phyloP scores from a whole-genome alignment of 2,329 filamentous ascomycete genomes.

The Leptographium galeiforme region DNA sequence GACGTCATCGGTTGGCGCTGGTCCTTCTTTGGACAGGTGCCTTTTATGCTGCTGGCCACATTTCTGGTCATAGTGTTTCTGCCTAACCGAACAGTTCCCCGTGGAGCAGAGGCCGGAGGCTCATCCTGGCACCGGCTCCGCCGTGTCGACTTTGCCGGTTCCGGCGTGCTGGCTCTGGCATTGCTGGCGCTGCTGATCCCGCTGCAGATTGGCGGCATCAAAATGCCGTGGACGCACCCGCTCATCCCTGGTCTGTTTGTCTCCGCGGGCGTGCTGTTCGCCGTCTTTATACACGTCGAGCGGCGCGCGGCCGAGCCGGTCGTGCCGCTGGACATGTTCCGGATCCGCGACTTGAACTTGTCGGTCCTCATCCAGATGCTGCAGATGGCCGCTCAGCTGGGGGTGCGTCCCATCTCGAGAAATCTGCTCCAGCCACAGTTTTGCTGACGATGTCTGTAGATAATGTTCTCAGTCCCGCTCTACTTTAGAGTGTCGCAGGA shows the following conservation, averaged over 20 bases:
- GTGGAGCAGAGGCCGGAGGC: background rate
- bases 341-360: slow-evolving; percentile 35
- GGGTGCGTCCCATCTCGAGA: slow-evolving; percentile 23
- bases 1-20: slow-evolving; percentile 55
- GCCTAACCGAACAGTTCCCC: slow-evolving; percentile 12
- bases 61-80: slow-evolving; percentile 22
- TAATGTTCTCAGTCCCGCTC: slow-evolving; percentile 53
- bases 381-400: slow-evolving; percentile 45
- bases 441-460: background rate
- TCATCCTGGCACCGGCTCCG: slow-evolving; percentile 21
- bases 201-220: slow-evolving; percentile 25
- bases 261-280: slow-evolving; percentile 16
- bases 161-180: slow-evolving; percentile 25
- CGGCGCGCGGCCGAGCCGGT: slow-evolving; percentile 39
- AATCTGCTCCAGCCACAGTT: background rate
- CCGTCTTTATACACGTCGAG: slow-evolving; percentile 20
- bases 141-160: slow-evolving; percentile 47
- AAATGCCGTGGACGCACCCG: slow-evolving; percentile 25
- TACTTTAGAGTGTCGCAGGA: slow-evolving; percentile 54
- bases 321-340: slow-evolving; percentile 41
- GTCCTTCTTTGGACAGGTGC: slow-evolving; percentile 46
- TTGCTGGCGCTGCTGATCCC: slow-evolving; percentile 25
- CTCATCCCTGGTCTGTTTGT: slow-evolving; percentile 19
- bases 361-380: slow-evolving; percentile 37
- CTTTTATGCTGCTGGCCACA: slow-evolving; percentile 37